These are phyloP conservation scores for Nicotiana obtusifolia DNA, from an alignment of 257 asterid genomes.

Conservation along the genomic window DNA sequence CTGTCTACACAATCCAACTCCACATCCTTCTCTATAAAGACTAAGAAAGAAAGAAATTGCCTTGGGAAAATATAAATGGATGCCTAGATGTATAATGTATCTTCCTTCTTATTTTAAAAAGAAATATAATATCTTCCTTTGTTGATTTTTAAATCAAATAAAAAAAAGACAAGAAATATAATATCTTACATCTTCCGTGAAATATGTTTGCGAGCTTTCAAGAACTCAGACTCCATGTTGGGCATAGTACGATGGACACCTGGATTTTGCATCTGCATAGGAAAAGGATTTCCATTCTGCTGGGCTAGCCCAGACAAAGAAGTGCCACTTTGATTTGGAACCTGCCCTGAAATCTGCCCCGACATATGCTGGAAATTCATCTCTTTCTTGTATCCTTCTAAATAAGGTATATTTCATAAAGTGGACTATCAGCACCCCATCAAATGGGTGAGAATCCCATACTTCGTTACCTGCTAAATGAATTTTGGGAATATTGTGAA, in stretches of 20 bases:
- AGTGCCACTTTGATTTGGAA: constrained; percentile 47
- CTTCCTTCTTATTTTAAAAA: not conserved
- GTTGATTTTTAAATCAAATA: not conserved
- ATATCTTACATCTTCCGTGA: constrained; percentile 53
- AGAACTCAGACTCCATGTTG: constrained; percentile 45
- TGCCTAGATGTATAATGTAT: not conserved
- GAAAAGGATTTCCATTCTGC: constrained; percentile 57
- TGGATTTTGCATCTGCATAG: constrained; percentile 67
- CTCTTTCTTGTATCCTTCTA: constrained; percentile 15
- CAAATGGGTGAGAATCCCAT: not conserved
- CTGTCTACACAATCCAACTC: not conserved
- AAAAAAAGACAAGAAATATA: constrained; percentile 1
- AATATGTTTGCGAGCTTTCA: constrained; percentile 48
- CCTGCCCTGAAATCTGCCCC: constrained; percentile 64
- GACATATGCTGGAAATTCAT: constrained; percentile 66
- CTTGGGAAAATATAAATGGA: not conserved
- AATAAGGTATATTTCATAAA: not conserved
- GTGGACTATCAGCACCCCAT: constrained; percentile 4
- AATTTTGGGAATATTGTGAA: not conserved
- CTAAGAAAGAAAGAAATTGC: not conserved
- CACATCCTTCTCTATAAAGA: not conserved
- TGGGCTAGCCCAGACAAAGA: constrained; percentile 48
- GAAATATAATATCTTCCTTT: not conserved
- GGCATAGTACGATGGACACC: constrained; percentile 34
- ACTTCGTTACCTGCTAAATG: not conserved